Base-by-base conservation (phyloP, 768 basidiomycete species). In the Cystofilobasidium bisporidii region DNA sequence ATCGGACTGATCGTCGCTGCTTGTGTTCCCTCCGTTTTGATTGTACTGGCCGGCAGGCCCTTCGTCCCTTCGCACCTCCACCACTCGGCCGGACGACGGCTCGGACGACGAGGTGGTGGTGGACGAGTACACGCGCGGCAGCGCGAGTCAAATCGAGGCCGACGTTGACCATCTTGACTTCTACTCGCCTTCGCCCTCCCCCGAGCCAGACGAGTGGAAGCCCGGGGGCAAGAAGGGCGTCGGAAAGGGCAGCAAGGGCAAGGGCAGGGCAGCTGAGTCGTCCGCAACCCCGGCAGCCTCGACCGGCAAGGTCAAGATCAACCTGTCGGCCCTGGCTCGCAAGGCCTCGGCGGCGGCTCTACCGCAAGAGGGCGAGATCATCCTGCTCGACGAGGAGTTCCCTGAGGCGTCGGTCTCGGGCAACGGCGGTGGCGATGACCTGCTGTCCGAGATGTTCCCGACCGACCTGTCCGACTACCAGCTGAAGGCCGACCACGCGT, bases 401-500 rank as follows among this genome's bases (percentile, higher is more conserved):
- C 59, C 50, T 3, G 63, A 64, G 20, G 55, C 9, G 26, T 33
- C 18, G 24, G 28, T 22, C 32, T 40, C 28, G 9, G 48, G 18
- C 9, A 47, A 45, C 33, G 53, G 38, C 43, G 60, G 24, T 12
- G 59, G 33, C 38, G 67, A n/a, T 41, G 63, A 69, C 47, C 59
- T 64, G 15, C 68, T 69, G 10, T 48, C 41, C 24, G 43, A 47
- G 30, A 45, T 69, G 45, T 69, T 69, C 30, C 57, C 68, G 0
- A 64, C 41, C 48, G 68, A 69, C 30, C 61, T 78, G 14, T 76
- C 75, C 5, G 73, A 84, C 82, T 80, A 96, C 48, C 85, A 87
- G 72, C 79, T 99, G 64, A 96, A 97, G 76, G 79, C 83, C 2
- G 96, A 99, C 79, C 96, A 99, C 76, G 81, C 85, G 38, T 87